These are phyloP conservation scores for Colletotrichum camelliae DNA, from an alignment of 2,329 filamentous ascomycete species.

Conservation along the genomic window DNA sequence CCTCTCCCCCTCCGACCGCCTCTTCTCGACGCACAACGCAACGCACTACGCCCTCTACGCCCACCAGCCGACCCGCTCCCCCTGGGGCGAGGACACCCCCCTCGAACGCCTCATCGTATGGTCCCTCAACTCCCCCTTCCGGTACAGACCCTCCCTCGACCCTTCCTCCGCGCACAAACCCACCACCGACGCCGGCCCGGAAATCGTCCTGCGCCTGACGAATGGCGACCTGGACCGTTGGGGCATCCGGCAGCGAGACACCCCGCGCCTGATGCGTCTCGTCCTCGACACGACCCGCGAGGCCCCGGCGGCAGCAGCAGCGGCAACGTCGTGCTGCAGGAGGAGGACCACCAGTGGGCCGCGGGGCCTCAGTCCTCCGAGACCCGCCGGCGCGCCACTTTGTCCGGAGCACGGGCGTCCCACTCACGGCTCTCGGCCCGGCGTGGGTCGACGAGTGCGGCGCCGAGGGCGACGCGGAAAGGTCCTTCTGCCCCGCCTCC, in stretches of 20 bases:
- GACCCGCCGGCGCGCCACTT: conserved; percentile 46
- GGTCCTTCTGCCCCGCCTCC: conserved; percentile 42
- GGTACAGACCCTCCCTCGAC: conserved; percentile 56
- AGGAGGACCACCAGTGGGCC: conserved; percentile 60
- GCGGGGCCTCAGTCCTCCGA: conserved; percentile 47
- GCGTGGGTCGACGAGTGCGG: conserved; percentile 54
- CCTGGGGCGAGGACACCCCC: conserved; percentile 61
- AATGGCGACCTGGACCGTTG: conserved; percentile 58
- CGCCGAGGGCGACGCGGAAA: conserved; percentile 41
- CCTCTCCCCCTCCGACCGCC: conserved; percentile 60
- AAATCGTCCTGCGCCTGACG: conserved; percentile 49
- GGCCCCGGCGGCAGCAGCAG: conserved; percentile 35
- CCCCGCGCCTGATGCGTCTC: conserved; percentile 54
- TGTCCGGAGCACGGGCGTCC: conserved; percentile 58
- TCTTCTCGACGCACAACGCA: conserved; percentile 64
- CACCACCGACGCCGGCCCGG: conserved; percentile 26
- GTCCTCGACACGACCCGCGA: conserved; percentile 50
- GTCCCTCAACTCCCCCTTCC: conserved; percentile 58
- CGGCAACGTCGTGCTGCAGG: conserved; percentile 58
- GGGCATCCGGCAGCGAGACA: conserved; percentile 56
- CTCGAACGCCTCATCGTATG: conserved; percentile 64
- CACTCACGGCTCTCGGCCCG: conserved; percentile 55
- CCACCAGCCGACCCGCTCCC: conserved; percentile 63
- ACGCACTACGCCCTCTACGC: conserved; percentile 67
- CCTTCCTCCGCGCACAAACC: conserved; percentile 28